These are phyloP conservation scores for Anthostomella pinea DNA, from an alignment of 2,329 filamentous ascomycete genomes.

Conservation along the genomic window DNA sequence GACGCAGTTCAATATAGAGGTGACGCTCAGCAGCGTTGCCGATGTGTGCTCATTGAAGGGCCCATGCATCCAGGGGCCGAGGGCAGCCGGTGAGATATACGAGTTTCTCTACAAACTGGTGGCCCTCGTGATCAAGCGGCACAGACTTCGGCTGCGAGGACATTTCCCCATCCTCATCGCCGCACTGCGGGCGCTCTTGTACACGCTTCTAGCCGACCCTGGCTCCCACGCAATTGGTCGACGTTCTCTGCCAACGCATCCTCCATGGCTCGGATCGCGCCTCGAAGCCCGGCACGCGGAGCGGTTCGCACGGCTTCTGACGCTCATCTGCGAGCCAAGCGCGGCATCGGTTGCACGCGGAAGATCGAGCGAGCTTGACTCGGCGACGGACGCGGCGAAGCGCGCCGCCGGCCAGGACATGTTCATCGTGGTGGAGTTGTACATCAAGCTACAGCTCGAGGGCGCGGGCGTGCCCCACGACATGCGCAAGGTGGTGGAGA, in stretches of 20 bases:
- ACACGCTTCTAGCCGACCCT: conserved; percentile 45
- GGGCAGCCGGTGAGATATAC: conserved; percentile 39
- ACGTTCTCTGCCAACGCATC: conserved; percentile 19
- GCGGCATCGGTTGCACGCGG: conserved; percentile 51
- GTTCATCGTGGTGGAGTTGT: conserved; percentile 57
- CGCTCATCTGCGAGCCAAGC: conserved; percentile 58
- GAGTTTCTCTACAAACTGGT: conserved; percentile 51
- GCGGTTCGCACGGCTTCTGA: conserved; percentile 53
- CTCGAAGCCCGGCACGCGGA: conserved; percentile 45
- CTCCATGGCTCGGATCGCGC: conserved; percentile 37
- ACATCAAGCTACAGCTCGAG: conserved; percentile 61
- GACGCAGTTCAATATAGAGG: conserved; percentile 58
- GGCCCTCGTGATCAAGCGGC: conserved; percentile 55
- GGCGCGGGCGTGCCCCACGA: conserved; percentile 40
- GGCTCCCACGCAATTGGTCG: conserved; percentile 20
- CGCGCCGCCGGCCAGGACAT: conserved; percentile 60
- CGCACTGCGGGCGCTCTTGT: conserved; percentile 54
- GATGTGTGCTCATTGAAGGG: conserved; percentile 31
- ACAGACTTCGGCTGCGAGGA: conserved; percentile 59
- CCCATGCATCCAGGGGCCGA: conserved; percentile 21
- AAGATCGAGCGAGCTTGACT: conserved; percentile 44
- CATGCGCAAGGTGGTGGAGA: conserved; percentile 54
- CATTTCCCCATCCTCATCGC: conserved; percentile 59
- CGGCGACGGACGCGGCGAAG: conserved; percentile 59
- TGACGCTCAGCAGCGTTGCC: conserved; percentile 46